phyloP scores from a whole-genome alignment of 1,139 yeast species.

The Saccharomyces hybrid region DNA sequence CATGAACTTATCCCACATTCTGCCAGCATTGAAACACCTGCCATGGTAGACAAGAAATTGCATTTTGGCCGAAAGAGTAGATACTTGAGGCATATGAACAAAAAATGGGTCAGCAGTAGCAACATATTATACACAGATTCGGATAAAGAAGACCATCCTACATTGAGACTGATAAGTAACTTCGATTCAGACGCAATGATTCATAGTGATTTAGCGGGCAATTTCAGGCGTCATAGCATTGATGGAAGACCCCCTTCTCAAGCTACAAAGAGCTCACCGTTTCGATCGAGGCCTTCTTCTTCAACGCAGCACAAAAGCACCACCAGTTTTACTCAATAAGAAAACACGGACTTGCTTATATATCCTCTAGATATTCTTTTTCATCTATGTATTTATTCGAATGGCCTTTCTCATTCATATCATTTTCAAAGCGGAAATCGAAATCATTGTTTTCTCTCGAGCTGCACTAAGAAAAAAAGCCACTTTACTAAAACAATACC shows the following conservation, averaged over 20 bases:
- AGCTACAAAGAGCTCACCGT: neutral
- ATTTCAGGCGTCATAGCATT: neutral
- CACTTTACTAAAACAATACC: neutral
- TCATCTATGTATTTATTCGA: neutral
- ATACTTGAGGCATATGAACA: neutral
- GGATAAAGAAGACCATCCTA: neutral
- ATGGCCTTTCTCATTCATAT: neutral
- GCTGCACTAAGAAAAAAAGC: neutral
- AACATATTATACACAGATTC: neutral
- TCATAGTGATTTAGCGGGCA: neutral
- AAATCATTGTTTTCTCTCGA: neutral
- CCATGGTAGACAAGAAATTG: neutral
- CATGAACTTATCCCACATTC: neutral
- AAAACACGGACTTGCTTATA: neutral
- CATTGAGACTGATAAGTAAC: neutral
- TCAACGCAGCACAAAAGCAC: neutral
- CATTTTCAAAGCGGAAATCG: neutral
- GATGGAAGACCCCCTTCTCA: neutral
- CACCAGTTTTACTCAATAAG: neutral
- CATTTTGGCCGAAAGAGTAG: neutral
- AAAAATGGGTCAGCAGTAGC: neutral
- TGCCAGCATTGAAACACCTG: neutral
- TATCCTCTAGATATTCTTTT: neutral
- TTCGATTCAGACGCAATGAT: neutral
- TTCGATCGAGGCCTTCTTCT: neutral